Evolutionary conservation across 2,329 filamentous ascomycete species (phyloP), one percentile per base, ranked within the genome.

Genomic region (Penicillium sclerotigenum): DNA sequence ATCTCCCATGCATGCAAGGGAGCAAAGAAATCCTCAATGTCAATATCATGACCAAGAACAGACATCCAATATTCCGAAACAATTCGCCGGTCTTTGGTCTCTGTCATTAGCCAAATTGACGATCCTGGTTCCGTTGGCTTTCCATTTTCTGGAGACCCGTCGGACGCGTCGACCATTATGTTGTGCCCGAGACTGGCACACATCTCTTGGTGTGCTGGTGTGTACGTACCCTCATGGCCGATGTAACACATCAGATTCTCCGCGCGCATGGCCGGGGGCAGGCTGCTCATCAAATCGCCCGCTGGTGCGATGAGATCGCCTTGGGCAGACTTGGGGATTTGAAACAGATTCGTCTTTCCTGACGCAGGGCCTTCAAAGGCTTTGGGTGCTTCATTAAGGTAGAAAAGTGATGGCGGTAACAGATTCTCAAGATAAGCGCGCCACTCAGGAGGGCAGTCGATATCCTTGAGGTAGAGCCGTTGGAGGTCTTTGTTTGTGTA

Each of bases 161-260:
- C 75, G 0, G 93, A 97, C 2, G 91, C 86, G 63, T 97, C 91
- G 2, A 99, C 91, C 94, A 99, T 97, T 65, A 99, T 93, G 68
- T 99, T 99, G 64, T 99, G 94, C 0, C 94, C 93, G 13, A 97
- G 77, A 34, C 89, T 96, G 13, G 91, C 94, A 73, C 94, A 99
- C 94, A 99, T 99, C 73, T 99, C 94, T 63, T 91, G 86, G 75
- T 99, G 94, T 0, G 92, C 87, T 10, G 94, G 93, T 0, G 94
- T 99, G 69, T 93, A 97, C 1, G 94, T 99, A 6, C 94, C 94
- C 77, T 99, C 94, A 67, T 97, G 93, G 0, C 94, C 94, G 65
- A 97, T 88, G 68, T 99, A 99, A 72, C 93, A 97, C 94, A 97
- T 97, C 64, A 99, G 80, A 61, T 99, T 99, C 69, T 96, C 87